phyloP scores from a whole-genome alignment of 257 asterid species.

The Solanum sejunctum region DNA sequence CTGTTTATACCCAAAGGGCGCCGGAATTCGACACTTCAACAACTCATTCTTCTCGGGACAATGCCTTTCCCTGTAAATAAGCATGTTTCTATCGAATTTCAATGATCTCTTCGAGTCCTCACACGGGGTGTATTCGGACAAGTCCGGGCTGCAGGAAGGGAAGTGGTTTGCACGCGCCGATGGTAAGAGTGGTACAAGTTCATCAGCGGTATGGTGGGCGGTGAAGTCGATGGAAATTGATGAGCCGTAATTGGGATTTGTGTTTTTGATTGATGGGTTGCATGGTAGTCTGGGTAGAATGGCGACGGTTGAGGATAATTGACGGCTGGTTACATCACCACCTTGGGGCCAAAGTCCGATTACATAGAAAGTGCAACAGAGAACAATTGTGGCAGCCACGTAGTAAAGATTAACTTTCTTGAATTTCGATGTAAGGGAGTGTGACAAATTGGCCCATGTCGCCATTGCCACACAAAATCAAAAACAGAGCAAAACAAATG shows the following conservation, averaged over 20 bases:
- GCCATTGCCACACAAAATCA: constrained; percentile 34
- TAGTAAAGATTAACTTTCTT: constrained; percentile 51
- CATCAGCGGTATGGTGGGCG: constrained; percentile 58
- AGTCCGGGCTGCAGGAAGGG: constrained; percentile 39
- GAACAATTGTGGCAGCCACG: constrained; percentile 32
- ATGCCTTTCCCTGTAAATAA: constrained; percentile 63
- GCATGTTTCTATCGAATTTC: constrained; percentile 49
- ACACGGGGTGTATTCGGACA: constrained; percentile 91
- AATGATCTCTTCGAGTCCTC: constrained; percentile 55
- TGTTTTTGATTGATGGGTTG: constrained; percentile 1
- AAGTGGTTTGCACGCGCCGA: constrained; percentile 36
- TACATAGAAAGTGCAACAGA: constrained; percentile 61
- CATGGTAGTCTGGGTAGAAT: constrained; percentile 33
- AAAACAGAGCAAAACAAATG: background rate
- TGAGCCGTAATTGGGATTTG: background rate
- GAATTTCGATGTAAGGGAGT: constrained; percentile 33
- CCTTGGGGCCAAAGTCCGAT: constrained; percentile 64
- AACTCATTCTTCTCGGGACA: constrained; percentile 57
- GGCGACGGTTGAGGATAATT: constrained; percentile 9
- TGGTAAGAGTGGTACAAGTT: constrained; percentile 16
- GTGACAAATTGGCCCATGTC: constrained; percentile 28
- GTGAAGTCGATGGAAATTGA: constrained; percentile 36
- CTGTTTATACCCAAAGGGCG: constrained; percentile 60
- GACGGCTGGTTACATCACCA: constrained; percentile 23
- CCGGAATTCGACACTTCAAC: constrained; percentile 67